phyloP scores from a whole-genome alignment of 345 rosid genomes.

The Eutrema heterophyllum region DNA sequence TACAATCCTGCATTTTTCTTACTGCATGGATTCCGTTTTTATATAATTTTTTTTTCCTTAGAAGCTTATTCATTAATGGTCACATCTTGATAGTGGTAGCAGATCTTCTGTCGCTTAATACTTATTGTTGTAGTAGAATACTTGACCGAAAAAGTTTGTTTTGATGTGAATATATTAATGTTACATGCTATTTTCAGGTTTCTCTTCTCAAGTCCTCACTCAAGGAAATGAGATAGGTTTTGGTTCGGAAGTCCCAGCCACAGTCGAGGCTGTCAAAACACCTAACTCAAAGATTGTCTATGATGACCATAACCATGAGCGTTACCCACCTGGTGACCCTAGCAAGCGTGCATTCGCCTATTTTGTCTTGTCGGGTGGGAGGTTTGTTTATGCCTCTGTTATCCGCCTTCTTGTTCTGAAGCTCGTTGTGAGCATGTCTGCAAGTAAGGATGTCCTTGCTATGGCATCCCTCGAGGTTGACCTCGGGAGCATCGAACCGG shows the following conservation, averaged over 20 bases:
- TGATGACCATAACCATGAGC: constrained; percentile 79
- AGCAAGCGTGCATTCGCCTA: constrained; percentile 97
- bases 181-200: constrained; percentile 40
- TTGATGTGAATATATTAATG: neutral
- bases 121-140: neutral
- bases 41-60: neutral
- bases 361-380: constrained; percentile 83
- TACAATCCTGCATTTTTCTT: neutral
- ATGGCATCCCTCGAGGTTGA: constrained; percentile 93
- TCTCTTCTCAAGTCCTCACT: constrained; percentile 48
- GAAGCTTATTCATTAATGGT: neutral
- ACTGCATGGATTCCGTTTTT: neutral
- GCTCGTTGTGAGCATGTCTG: constrained; percentile 89
- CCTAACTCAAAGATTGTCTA: constrained; percentile 81
- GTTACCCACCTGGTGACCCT: constrained; percentile 90
- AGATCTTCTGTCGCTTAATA: neutral
- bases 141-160: neutral
- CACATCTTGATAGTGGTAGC: neutral
- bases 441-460: constrained; percentile 95
- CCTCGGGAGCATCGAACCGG: constrained; percentile 81
- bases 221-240: constrained; percentile 41
- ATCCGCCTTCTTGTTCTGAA: constrained; percentile 80
- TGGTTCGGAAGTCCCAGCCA: constrained; percentile 43
- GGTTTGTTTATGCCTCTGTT: constrained; percentile 81
- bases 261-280: constrained; percentile 70